Conservation (phyloP, 1,139 yeast genomes). For the Yamadazyma friedrichii region DNA sequence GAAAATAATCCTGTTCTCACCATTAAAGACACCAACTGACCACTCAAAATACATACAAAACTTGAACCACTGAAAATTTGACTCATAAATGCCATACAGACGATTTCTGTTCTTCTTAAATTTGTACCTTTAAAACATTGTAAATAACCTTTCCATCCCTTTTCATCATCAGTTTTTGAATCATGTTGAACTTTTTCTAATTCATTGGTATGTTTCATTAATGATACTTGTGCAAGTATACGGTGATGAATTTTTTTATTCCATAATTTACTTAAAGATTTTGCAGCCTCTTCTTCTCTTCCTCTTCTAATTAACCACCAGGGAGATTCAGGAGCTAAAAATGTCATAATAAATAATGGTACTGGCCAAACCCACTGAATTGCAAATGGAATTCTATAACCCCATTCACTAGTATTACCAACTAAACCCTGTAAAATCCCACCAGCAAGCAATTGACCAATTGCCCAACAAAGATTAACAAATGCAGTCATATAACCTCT, state of each 20-base stretch:
- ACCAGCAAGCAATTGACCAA: slow-evolving; percentile 29
- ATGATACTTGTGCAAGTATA: slow-evolving; percentile 15
- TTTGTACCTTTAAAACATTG: slow-evolving; percentile 23
- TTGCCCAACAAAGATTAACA: slow-evolving; percentile 31
- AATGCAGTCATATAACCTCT: slow-evolving; percentile 26
- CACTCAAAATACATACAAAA: slow-evolving; percentile 8
- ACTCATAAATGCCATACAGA: slow-evolving; percentile 21
- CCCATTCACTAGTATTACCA: slow-evolving; percentile 18
- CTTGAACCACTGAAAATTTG: slow-evolving; percentile 23
- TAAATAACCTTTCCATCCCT: slow-evolving; percentile 11
- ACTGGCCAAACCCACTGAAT: slow-evolving; percentile 25
- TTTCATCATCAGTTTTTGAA: slow-evolving; percentile 10
- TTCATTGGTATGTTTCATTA: slow-evolving; percentile 21
- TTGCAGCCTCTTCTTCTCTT: slow-evolving; percentile 17
- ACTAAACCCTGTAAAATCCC: slow-evolving; percentile 25
- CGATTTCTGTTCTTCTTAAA: slow-evolving; percentile 23
- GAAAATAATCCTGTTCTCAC: too few species aligned
- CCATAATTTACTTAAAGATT: slow-evolving; percentile 16
- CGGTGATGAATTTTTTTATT: slow-evolving; percentile 13
- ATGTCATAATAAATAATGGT: slow-evolving; percentile 18
- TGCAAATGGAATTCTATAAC: slow-evolving; percentile 23
- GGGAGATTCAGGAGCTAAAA: slow-evolving; percentile 24
- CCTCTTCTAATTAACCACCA: slow-evolving; percentile 24
- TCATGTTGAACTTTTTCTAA: slow-evolving; percentile 18
- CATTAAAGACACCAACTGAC: too few species aligned